Conservation (phyloP, 2,329 filamentous ascomycete genomes). For the Arachnopeziza araneosa region DNA sequence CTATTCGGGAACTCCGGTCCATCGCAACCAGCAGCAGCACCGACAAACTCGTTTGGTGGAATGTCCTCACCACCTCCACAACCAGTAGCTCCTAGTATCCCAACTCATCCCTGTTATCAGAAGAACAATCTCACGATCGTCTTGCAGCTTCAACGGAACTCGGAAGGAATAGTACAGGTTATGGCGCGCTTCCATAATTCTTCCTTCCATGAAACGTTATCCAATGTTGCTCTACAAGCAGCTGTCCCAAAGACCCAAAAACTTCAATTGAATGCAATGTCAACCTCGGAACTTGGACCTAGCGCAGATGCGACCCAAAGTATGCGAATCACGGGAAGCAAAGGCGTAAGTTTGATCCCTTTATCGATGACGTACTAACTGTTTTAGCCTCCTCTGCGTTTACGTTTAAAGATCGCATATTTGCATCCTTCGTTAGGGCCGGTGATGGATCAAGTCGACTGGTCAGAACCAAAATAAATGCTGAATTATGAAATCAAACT, state of each 20-base stretch:
- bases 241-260: slow-evolving; percentile 97
- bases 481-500: not conserved
- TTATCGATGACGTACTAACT: slow-evolving; percentile 10
- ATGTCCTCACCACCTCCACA: slow-evolving; percentile 45
- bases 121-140: slow-evolving; percentile 79
- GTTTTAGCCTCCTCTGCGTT: slow-evolving; percentile 65
- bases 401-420: slow-evolving; percentile 82
- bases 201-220: slow-evolving; percentile 58
- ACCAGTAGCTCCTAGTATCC: slow-evolving; percentile 39
- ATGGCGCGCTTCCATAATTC: slow-evolving; percentile 78
- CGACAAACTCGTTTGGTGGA: slow-evolving; percentile 36
- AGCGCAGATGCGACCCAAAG: slow-evolving; percentile 82
- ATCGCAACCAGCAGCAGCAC: slow-evolving; percentile 41
- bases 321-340: slow-evolving; percentile 81
- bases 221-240: slow-evolving; percentile 79
- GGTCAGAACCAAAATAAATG: slow-evolving; percentile 65
- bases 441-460: slow-evolving; percentile 91
- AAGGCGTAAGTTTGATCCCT: slow-evolving; percentile 65
- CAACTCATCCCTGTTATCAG: slow-evolving; percentile 70
- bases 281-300: slow-evolving; percentile 66
- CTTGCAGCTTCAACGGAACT: slow-evolving; percentile 77
- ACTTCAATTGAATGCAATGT: slow-evolving; percentile 85
- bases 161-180: slow-evolving; percentile 74
- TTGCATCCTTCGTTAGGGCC: slow-evolving; percentile 62
- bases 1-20: slow-evolving; percentile 59